A percentile compares a stretch with the other conserved stretches of the same genome.
phyloP scores from a whole-genome alignment of 2,329 filamentous ascomycete species.

The Exophiala alcalophila region DNA sequence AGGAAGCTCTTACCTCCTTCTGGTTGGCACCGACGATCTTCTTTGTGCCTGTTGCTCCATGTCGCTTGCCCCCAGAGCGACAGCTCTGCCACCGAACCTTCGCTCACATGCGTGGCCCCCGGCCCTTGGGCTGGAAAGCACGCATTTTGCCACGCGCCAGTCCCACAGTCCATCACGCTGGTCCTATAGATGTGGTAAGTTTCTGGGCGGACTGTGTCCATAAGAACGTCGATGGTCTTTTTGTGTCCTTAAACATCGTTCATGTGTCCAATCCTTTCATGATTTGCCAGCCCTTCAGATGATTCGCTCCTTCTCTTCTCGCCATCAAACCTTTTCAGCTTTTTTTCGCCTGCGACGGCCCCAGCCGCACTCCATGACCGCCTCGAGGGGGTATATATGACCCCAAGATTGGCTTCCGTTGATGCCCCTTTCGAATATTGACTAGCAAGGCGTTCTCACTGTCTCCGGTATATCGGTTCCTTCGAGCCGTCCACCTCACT shows the following conservation, averaged over 20 bases:
- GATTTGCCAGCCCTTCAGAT: constrained; percentile 15
- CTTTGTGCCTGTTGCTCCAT: too few relatives aligned
- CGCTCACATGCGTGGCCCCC: constrained; percentile 8
- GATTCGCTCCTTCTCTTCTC: constrained; percentile 6
- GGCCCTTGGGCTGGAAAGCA: constrained; percentile 1
- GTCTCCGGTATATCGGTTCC: too few relatives aligned
- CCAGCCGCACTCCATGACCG: constrained; percentile 3
- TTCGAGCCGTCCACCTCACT: too few relatives aligned
- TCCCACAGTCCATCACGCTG: constrained; percentile 10
- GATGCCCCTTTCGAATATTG: too few relatives aligned
- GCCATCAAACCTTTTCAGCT: constrained; percentile 4
- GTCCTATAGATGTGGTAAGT: constrained; percentile 5
- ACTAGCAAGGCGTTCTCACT: too few relatives aligned
- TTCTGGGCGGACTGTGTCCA: too few relatives aligned
- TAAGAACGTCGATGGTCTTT: too few relatives aligned
- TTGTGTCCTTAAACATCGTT: too few relatives aligned
- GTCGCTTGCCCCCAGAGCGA: too few relatives aligned
- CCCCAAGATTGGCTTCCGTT: too few relatives aligned
- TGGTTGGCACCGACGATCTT: constrained; percentile 8
- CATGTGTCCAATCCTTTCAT: neutral
- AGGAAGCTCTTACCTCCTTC: constrained; percentile 10
- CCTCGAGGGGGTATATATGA: too few relatives aligned
- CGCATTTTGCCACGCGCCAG: constrained; percentile 21
- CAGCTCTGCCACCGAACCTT: constrained; percentile 9
- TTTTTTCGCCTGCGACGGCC: constrained; percentile 4